phyloP scores from a whole-genome alignment of 352 stramenopile species.

The Phytophthora pseudosyringae region DNA sequence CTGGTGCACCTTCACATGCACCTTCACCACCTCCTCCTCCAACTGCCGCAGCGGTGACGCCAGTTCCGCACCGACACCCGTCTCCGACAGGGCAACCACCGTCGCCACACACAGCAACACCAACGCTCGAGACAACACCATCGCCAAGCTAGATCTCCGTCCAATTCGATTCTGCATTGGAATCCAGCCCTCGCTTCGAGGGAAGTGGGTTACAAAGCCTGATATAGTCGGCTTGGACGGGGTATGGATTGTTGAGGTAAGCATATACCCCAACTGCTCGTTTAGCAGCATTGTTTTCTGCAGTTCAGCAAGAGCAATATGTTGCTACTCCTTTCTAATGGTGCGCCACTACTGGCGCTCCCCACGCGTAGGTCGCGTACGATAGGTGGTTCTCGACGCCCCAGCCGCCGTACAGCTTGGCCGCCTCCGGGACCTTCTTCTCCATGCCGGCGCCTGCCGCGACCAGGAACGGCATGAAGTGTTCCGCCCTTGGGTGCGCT shows the following conservation, averaged over 20 bases:
- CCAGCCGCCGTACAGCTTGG: slow-evolving; percentile 51
- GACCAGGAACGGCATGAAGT: slow-evolving; percentile 68
- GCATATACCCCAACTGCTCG: background rate
- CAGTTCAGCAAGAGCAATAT: background rate
- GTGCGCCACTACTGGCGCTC: background rate
- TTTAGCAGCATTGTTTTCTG: background rate
- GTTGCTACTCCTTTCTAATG: background rate
- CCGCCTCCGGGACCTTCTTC: slow-evolving; percentile 26
- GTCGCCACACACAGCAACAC: slow-evolving; percentile 46
- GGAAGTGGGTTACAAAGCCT: slow-evolving; percentile 24
- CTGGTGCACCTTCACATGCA: slow-evolving; percentile 31
- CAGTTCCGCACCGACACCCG: slow-evolving; percentile 30
- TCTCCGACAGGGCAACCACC: slow-evolving; percentile 32
- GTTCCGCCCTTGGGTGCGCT: slow-evolving; percentile 51
- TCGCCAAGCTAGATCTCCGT: slow-evolving; percentile 16
- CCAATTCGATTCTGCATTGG: slow-evolving; percentile 8
- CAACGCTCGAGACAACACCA: slow-evolving; percentile 48
- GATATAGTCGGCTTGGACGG: slow-evolving; percentile 12
- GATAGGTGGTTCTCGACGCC: slow-evolving; percentile 39
- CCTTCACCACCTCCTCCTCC: slow-evolving; percentile 35
- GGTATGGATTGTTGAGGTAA: background rate
- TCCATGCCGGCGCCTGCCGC: slow-evolving; percentile 62
- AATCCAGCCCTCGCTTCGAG: slow-evolving; percentile 12
- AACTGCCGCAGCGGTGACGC: slow-evolving; percentile 24
- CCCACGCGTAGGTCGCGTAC: slow-evolving; percentile 54